These are phyloP conservation scores for Aspergillus neoniger DNA, from an alignment of 2,329 filamentous ascomycete species.

Conservation along the genomic window DNA sequence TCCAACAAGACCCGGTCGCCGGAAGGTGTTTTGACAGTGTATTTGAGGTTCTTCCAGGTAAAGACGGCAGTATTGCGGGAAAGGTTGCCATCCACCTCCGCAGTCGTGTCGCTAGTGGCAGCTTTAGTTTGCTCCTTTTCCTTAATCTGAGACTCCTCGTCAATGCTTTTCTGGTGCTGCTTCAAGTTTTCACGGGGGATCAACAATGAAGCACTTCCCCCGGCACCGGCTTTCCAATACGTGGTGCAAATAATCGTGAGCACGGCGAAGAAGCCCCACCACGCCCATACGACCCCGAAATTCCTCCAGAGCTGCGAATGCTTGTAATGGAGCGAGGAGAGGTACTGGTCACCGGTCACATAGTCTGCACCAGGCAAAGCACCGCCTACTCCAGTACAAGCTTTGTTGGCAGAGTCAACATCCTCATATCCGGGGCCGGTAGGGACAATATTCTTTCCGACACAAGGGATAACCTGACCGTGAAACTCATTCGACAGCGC, in stretches of 20 bases:
- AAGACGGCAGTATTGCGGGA: slow-evolving; percentile 66
- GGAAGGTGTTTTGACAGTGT: slow-evolving; percentile 62
- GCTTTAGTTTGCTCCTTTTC: slow-evolving; percentile 16
- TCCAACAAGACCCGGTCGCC: slow-evolving; percentile 61
- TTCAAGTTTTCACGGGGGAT: slow-evolving; percentile 62
- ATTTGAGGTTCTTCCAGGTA: slow-evolving; percentile 72
- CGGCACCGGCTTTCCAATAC: slow-evolving; percentile 52
- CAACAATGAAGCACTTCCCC: slow-evolving; percentile 54
- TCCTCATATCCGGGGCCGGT: slow-evolving; percentile 29
- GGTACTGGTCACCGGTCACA: slow-evolving; percentile 59
- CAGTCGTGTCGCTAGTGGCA: slow-evolving; percentile 12
- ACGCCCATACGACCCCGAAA: slow-evolving; percentile 62
- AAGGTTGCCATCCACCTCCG: slow-evolving; percentile 42
- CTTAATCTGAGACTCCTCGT: slow-evolving; percentile 50
- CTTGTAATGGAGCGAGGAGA: slow-evolving; percentile 55
- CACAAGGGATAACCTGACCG: slow-evolving; percentile 29
- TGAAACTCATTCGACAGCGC: slow-evolving; percentile 36
- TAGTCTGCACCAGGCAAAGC: slow-evolving; percentile 50
- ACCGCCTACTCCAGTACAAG: slow-evolving; percentile 61
- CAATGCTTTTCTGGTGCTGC: slow-evolving; percentile 35
- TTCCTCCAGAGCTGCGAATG: slow-evolving; percentile 58
- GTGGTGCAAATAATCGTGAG: slow-evolving; percentile 60
- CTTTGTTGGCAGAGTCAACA: slow-evolving; percentile 21
- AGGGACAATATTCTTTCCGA: slow-evolving; percentile 32
- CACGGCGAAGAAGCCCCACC: slow-evolving; percentile 60